phyloP scores from a whole-genome alignment of 1,139 yeast species.

The Saccharomyces hybrid region DNA sequence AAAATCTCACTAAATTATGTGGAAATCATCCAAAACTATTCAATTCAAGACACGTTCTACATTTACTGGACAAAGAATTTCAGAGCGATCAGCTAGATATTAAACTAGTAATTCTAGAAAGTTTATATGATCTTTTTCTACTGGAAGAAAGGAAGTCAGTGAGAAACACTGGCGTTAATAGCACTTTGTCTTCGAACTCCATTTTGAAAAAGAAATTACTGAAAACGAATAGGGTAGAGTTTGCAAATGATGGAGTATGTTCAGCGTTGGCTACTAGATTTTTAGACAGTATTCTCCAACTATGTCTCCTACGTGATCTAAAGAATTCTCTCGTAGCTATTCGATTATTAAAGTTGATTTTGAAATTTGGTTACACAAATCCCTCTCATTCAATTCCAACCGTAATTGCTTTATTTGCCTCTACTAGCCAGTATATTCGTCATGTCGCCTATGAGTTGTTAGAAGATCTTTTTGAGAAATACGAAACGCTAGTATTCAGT shows the following conservation, averaged over 20 bases:
- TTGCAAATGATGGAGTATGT: conserved; percentile 56
- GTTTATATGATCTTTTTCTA: conserved; percentile 47
- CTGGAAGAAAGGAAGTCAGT: conserved; percentile 43
- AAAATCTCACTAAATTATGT: conserved; percentile 51
- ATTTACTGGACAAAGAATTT: conserved; percentile 48
- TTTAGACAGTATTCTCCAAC: conserved; percentile 38
- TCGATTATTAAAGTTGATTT: conserved; percentile 46
- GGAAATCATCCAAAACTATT: conserved; percentile 55
- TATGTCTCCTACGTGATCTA: conserved; percentile 43
- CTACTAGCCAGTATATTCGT: conserved; percentile 39
- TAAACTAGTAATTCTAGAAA: conserved; percentile 45
- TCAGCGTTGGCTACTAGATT: conserved; percentile 64
- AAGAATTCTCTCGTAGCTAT: conserved; percentile 44
- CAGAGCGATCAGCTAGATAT: conserved; percentile 32
- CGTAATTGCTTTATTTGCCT: conserved; percentile 59
- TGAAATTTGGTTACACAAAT: conserved; percentile 62
- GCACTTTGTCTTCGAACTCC: conserved; percentile 16
- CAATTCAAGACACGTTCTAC: conserved; percentile 45
- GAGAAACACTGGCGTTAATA: conserved; percentile 34
- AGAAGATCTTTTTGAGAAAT: conserved; percentile 48
- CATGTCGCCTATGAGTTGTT: conserved; percentile 48
- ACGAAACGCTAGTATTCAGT: conserved; percentile 62
- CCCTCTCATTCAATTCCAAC: conserved; percentile 65
- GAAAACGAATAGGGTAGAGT: conserved; percentile 33
- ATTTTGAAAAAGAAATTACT: conserved; percentile 28